Base-by-base conservation (phyloP, 2,329 filamentous ascomycete species). In the Aspergillus pseudonomiae region DNA sequence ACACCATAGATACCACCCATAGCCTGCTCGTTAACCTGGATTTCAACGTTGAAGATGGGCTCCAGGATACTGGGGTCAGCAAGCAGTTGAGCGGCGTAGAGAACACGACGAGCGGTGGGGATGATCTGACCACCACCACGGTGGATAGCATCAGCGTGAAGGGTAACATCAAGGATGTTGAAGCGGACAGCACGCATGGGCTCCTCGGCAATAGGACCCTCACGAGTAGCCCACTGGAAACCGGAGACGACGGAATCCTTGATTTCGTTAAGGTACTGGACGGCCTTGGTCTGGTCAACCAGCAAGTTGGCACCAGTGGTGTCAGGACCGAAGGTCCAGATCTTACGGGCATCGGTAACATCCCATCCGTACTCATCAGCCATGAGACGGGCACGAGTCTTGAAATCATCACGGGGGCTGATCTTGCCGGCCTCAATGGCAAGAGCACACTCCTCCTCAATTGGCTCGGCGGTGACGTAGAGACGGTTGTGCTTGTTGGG, bases 401-500 rank as follows among this genome's bases (percentile, higher is more conserved):
- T 99, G 91, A 98, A 93, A 86, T 99, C 95, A 82, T 99, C 95
- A 88, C 94, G 93, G 71, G 95, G 92, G 78, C 84, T 86, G 81
- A 99, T 93, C 87, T 93, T 95, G 86, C 95, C 95, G 61, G 79
- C 71, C 86, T 99, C 95, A 71, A 99, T 99, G 77, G 91, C 92
- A 78, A 89, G 88, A 75, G 92, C 87, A 66, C 99, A 90, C 75
- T 98, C 95, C 88, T 99, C 95, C 53, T 88, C 88, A 62, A 99
- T 87, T 75, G 95, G 95, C 84, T 93, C 85, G 70, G 95, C 95
- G 82, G 88, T 88, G 84, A 99, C 90, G 88, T 98, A 99, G 67
- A 99, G 88, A 93, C 95, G 94, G 89, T 99, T 99, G 91, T 99
- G 95, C 93, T 99, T 99, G 92, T 99, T 99, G 86, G 95, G 95